Conservation (phyloP, 139 green algal species). For the Tetratostichococcus sp. region DNA sequence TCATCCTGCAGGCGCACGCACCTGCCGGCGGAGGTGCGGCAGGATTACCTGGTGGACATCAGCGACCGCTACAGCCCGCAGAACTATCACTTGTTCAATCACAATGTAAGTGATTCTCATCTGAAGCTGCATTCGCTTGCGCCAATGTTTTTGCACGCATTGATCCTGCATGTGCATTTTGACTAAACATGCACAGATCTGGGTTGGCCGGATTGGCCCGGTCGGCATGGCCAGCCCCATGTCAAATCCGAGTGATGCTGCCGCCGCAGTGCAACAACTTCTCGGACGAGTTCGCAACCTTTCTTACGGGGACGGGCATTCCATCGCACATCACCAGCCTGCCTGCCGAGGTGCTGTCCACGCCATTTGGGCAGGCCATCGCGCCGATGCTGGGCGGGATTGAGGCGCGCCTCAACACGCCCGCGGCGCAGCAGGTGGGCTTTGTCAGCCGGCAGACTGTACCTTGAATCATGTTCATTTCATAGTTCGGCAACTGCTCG, state of each 20-base stretch:
- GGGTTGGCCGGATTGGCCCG: too few species aligned
- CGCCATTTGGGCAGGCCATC: conserved; percentile 47
- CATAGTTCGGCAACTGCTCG: too few species aligned
- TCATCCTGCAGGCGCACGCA: too few species aligned
- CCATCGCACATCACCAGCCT: conserved; percentile 39
- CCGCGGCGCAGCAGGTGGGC: background rate
- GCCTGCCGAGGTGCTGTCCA: conserved; percentile 35
- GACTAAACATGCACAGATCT: too few species aligned
- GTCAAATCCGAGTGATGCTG: background rate
- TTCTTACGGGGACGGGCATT: conserved; percentile 50
- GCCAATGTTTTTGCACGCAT: background rate
- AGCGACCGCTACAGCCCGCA: conserved; percentile 21
- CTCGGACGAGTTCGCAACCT: conserved; percentile 44
- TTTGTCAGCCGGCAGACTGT: background rate
- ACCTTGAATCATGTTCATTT: too few species aligned
- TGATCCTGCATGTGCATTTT: background rate
- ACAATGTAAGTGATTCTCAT: background rate
- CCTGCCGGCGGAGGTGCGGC: background rate
- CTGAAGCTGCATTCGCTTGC: too few species aligned
- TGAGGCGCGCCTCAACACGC: conserved; percentile 15
- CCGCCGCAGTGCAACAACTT: conserved; percentile 75
- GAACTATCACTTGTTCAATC: background rate
- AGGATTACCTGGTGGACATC: conserved; percentile 21
- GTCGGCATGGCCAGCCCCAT: too few species aligned
- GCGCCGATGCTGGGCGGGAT: conserved; percentile 29